Evolutionary conservation across 306 rosid genomes (phyloP).

Genomic region (Herpetospermum pedunculosum): DNA sequence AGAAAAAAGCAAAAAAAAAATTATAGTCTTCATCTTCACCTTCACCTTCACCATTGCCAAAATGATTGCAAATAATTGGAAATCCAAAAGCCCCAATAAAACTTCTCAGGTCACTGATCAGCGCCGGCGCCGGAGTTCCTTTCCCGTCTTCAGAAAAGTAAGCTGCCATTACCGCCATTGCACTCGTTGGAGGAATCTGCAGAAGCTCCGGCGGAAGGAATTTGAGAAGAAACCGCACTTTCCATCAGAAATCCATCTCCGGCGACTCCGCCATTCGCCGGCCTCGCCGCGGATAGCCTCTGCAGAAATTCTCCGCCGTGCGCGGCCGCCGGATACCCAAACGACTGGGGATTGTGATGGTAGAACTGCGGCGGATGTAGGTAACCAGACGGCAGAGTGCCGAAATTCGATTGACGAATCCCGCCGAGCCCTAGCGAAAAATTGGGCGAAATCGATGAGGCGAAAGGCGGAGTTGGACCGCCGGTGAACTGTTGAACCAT

Average conservation of each 20-base stretch:
- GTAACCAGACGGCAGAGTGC: neutral
- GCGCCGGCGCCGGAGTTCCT: neutral
- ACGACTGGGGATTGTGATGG: neutral
- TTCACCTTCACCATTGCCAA: neutral
- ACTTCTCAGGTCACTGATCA: neutral
- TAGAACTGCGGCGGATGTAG: slow-evolving; percentile 1
- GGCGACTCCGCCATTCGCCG: neutral
- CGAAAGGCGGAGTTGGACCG: slow-evolving; percentile 3
- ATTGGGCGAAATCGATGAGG: neutral
- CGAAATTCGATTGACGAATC: neutral
- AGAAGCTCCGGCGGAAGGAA: neutral
- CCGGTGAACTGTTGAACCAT: slow-evolving; percentile 17
- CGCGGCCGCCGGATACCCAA: neutral
- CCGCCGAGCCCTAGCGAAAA: neutral
- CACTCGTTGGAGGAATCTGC: slow-evolving; percentile 5
- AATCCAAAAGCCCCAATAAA: neutral
- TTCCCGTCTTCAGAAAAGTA: neutral
- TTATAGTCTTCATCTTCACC: neutral
- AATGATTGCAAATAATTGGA: neutral
- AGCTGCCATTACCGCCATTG: neutral
- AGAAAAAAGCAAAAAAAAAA: neutral
- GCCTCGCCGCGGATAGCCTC: neutral
- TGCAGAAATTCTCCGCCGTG: neutral
- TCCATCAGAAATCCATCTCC: slow-evolving; percentile 2
- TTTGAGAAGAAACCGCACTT: neutral